phyloP scores from a whole-genome alignment of 371 early-diverging fungal genomes.

The Mucor lusitanicus region DNA sequence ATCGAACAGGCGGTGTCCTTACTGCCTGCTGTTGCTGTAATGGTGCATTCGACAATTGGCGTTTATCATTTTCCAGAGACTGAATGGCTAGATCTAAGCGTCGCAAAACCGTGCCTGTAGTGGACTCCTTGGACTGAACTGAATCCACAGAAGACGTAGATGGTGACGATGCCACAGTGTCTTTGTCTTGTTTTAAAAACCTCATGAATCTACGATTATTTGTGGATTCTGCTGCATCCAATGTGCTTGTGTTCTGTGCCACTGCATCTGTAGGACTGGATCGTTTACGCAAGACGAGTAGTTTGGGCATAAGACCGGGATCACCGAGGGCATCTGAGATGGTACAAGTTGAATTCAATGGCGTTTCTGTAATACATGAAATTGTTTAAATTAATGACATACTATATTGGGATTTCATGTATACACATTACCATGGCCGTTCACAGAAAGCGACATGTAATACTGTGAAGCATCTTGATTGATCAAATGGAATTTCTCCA shows the following conservation, averaged over 20 bases:
- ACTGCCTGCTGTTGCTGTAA: not conserved
- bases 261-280: not conserved
- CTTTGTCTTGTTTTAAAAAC: slow-evolving; percentile 10
- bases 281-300: slow-evolving; percentile 35
- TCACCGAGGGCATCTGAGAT: slow-evolving; percentile 22
- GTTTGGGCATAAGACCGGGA: slow-evolving; percentile 20
- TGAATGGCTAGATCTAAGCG: slow-evolving; percentile 30
- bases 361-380: slow-evolving; percentile 16
- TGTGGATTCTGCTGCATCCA: not conserved
- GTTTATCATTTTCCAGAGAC: slow-evolving; percentile 27
- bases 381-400: not conserved
- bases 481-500: slow-evolving; percentile 52
- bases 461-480: slow-evolving; percentile 14
- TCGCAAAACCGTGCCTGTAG: slow-evolving; percentile 25
- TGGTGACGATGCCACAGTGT: no score
- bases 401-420: not conserved
- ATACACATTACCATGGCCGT: slow-evolving; percentile 7
- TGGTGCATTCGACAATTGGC: slow-evolving; percentile 4
- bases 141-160: not conserved
- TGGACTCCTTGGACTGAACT: slow-evolving; percentile 3
- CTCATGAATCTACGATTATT: slow-evolving; percentile 12
- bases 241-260: not conserved
- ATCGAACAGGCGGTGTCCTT: slow-evolving; percentile 1
- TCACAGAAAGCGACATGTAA: slow-evolving; percentile 18
- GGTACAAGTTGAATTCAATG: slow-evolving; percentile 2